Base-by-base conservation (phyloP, 768 basidiomycete genomes). In the Calvatia gigantea region DNA sequence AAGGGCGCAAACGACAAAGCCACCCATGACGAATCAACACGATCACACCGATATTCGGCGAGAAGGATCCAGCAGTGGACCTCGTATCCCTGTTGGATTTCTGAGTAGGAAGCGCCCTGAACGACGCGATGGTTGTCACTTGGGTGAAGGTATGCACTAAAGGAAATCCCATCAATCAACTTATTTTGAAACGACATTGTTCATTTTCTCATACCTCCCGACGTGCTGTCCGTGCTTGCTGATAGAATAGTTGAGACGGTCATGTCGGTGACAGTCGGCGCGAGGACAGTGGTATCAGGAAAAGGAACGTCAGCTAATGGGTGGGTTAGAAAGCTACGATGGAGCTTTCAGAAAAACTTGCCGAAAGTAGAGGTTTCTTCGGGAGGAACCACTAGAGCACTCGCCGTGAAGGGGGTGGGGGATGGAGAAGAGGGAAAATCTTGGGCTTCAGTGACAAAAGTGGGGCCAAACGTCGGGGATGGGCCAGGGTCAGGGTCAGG, bases 131-230 rank as follows among this genome's bases (percentile, higher is more conserved):
- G 8, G 42, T 54, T 4, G 52, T 54, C 8, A 44, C 43, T 8
- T 44, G n/a, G 1, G 52, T 54, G 21, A 33, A 46, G 5, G 43
- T 54, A 12, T 54, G 44, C 4, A 54, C 52, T 54, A 21, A 19
- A 43, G 8, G 19, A 9, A 32, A 27, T 6, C 27, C 6, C 19
- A 35, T 37, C 14, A 31, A 15, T 38, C 14, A 25, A 27, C 28
- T 37, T 38, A 17, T 12, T 15, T 12, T 6, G 12, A 28, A 51
- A 27, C 25, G 1, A 11, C 29, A 14, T 27, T 12, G 17, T 27
- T 23, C 17, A n/a, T 49, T 25, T 12, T 51, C 15, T 28, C 21
- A 2, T 54, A 54, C 52, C 52, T 45, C 43, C 43, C 9, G 14
- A 28, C 5, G 45, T 47, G 21, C 43, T 19, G 7, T 44, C 52